Evolutionary conservation across 1,139 yeast species (phyloP).

Genomic region (Candida frijolesensis): DNA sequence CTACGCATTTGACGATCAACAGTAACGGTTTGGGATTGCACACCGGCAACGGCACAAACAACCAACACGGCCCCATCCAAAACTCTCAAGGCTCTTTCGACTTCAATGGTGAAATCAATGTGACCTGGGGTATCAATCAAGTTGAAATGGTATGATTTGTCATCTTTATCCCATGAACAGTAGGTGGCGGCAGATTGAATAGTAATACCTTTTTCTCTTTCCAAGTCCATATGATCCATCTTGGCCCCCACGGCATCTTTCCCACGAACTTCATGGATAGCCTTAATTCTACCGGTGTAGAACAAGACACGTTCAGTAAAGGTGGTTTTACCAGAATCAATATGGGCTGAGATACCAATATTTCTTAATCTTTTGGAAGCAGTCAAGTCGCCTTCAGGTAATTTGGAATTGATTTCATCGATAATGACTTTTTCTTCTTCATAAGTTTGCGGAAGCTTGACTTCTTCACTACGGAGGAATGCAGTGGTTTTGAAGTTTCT

Average conservation of each 20-base stretch:
- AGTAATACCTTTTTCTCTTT: constrained; percentile 93
- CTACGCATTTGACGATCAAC: constrained; percentile 99
- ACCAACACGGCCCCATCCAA: constrained; percentile 97
- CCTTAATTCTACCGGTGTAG: constrained; percentile 96
- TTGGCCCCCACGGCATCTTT: constrained; percentile 98
- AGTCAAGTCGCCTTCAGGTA: constrained; percentile 60
- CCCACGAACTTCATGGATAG: constrained; percentile 97
- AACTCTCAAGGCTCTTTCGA: constrained; percentile 95
- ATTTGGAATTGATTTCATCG: constrained; percentile 54
- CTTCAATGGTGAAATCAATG: constrained; percentile 97
- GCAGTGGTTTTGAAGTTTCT: constrained; percentile 15
- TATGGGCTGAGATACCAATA: constrained; percentile 96
- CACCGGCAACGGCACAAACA: constrained; percentile 98
- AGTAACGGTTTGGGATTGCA: constrained; percentile 96
- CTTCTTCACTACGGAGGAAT: constrained; percentile 14
- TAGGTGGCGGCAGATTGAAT: constrained; percentile 98
- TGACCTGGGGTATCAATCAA: constrained; percentile 98
- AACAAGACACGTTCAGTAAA: constrained; percentile 94
- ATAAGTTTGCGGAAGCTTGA: constrained; percentile 39
- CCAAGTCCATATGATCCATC: constrained; percentile 93
- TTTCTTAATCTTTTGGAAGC: constrained; percentile 72
- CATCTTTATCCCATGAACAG: constrained; percentile 89
- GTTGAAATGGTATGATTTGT: constrained; percentile 77
- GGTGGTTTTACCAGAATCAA: constrained; percentile 82
- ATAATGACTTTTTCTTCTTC: constrained; percentile 73